phyloP scores from a whole-genome alignment of 345 rosid species.

The Clausena lansium region DNA sequence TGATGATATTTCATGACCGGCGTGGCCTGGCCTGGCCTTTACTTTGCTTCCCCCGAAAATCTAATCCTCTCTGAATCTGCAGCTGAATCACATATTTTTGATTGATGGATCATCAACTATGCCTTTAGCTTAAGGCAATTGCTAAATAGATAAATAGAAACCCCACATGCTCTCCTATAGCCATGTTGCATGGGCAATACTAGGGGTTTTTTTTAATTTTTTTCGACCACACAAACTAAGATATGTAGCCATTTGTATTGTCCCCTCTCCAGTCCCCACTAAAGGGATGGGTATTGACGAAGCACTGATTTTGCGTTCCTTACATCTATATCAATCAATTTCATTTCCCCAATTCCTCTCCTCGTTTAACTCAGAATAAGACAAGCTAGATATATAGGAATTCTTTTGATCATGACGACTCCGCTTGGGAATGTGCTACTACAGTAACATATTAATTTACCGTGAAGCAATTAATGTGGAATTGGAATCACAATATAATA shows the following conservation, averaged over 20 bases:
- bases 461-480: too few species aligned
- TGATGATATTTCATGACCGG: conserved; percentile 4
- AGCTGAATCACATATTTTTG: neutral
- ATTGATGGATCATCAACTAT: neutral
- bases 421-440: too few species aligned
- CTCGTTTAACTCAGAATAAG: neutral
- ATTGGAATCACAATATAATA: too few species aligned
- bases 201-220: conserved; percentile 10
- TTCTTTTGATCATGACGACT: too few species aligned
- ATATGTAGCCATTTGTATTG: neutral
- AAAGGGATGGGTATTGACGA: conserved; percentile 13
- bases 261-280: neutral
- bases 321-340: neutral
- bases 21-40: neutral
- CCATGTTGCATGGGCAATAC: conserved; percentile 13
- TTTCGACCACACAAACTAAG: conserved; percentile 14
- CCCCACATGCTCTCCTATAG: conserved; percentile 15
- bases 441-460: too few species aligned
- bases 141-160: neutral
- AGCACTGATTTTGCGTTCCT: conserved; percentile 1
- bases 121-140: neutral
- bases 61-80: neutral
- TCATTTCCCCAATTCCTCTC: too few species aligned
- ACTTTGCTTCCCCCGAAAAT: neutral
- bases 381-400: too few species aligned